Evolutionary conservation across 345 rosid species (phyloP).

Genomic region (Trapa incisa): DNA sequence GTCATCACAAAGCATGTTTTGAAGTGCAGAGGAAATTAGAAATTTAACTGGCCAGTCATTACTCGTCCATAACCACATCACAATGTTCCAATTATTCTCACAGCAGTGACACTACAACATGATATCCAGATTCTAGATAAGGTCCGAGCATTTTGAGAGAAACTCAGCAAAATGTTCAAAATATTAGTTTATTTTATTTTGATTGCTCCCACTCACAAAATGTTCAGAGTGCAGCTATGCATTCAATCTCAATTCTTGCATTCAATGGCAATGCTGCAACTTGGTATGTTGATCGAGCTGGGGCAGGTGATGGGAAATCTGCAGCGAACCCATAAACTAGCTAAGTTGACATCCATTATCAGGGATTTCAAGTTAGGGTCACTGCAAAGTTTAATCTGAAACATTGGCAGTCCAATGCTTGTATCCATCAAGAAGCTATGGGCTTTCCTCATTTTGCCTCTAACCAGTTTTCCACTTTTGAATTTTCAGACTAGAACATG

Average conservation of each 20-base stretch:
- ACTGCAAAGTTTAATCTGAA: background rate
- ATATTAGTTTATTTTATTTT: background rate
- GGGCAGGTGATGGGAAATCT: conserved; percentile 81
- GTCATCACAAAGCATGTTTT: no score
- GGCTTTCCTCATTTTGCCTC: background rate
- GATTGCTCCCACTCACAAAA: background rate
- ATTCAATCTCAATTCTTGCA: conserved; percentile 85
- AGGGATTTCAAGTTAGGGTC: background rate
- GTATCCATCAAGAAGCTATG: background rate
- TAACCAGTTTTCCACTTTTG: background rate
- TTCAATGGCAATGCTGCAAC: conserved; percentile 92
- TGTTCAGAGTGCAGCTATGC: conserved; percentile 64
- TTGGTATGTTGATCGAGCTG: conserved; percentile 86
- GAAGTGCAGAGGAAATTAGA: no score
- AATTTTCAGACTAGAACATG: background rate
- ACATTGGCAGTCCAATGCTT: background rate
- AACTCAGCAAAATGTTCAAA: background rate
- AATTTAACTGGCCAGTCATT: background rate
- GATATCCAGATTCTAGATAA: background rate
- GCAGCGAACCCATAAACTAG: conserved; percentile 13
- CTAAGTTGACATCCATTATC: background rate
- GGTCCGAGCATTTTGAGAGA: background rate
- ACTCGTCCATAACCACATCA: background rate
- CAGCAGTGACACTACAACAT: background rate
- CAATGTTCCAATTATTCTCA: background rate